A percentile compares a stretch with the other conserved stretches of the same genome.
Conservation (phyloP, 1,284 basidiomycete species). For the Heterobasidion parviporum region DNA sequence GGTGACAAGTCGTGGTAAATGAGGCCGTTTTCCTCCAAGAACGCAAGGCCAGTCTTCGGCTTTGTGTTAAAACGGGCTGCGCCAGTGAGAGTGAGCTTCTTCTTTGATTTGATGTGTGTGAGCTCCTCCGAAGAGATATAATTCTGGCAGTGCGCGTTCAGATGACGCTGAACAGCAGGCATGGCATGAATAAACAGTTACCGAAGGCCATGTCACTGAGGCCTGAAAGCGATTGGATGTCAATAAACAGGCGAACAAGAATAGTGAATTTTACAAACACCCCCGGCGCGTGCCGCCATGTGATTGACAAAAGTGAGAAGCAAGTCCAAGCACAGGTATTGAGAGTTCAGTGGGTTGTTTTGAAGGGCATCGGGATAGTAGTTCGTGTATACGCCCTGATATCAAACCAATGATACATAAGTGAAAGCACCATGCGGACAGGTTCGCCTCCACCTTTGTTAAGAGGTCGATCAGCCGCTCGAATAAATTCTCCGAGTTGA, state of each 20-base stretch:
- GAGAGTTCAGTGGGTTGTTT: conserved; percentile 67
- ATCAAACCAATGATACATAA: neutral
- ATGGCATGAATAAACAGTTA: conserved; percentile 22
- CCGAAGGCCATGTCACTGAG: conserved; percentile 53
- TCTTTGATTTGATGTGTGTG: conserved; percentile 72
- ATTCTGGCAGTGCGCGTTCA: conserved; percentile 29
- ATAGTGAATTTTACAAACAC: conserved; percentile 35
- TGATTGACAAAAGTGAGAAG: conserved; percentile 82
- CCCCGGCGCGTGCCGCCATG: conserved; percentile 77
- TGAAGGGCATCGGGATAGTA: conserved; percentile 56
- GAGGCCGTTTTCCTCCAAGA: conserved; percentile 81
- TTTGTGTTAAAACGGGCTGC: conserved; percentile 92
- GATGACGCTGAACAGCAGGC: neutral
- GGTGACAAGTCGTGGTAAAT: conserved; percentile 65
- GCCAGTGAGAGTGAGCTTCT: conserved; percentile 80
- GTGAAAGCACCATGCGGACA: neutral
- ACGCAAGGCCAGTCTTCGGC: conserved; percentile 88
- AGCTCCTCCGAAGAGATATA: conserved; percentile 54
- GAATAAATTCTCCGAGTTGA: conserved; percentile 94
- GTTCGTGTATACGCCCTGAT: conserved; percentile 70
- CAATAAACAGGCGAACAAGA: conserved; percentile 2
- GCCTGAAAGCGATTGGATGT: conserved; percentile 16
- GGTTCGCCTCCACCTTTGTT: conserved; percentile 50
- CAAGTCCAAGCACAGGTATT: conserved; percentile 87
- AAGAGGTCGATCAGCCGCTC: conserved; percentile 89